A percentile compares a stretch with the other conserved stretches of the same genome.
Conservation (phyloP, 2,329 filamentous ascomycete genomes). For the Penicillium frequentans region DNA sequence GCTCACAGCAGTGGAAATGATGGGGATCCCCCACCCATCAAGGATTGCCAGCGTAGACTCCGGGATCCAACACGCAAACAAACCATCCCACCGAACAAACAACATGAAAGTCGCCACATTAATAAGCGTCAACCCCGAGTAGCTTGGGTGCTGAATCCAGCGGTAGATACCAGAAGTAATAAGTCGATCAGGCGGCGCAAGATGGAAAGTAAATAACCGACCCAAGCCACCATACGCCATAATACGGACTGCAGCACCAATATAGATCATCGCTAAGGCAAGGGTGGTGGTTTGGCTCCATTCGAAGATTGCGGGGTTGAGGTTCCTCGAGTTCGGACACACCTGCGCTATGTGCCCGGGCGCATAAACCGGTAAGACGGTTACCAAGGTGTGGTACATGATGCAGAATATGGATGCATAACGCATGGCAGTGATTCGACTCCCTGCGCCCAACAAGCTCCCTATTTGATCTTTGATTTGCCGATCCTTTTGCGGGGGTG, state of each 20-base stretch:
- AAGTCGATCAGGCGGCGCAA: conserved; percentile 49
- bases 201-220: conserved; percentile 55
- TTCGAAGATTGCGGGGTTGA: conserved; percentile 21
- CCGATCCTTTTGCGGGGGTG: conserved; percentile 6
- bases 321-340: conserved; percentile 19
- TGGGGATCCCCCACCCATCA: conserved; percentile 13
- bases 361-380: conserved; percentile 5
- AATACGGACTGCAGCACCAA: conserved; percentile 31
- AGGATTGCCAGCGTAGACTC: not conserved
- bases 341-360: conserved; percentile 7
- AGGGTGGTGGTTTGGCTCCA: conserved; percentile 21
- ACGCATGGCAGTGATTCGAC: conserved; percentile 5
- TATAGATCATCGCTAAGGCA: conserved; percentile 19
- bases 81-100: conserved; percentile 41
- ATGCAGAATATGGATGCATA: conserved; percentile 1
- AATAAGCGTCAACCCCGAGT: conserved; percentile 46
- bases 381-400: conserved; percentile 24
- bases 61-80: conserved; percentile 39
- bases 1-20: not conserved
- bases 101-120: conserved; percentile 20
- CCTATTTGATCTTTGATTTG: conserved; percentile 18
- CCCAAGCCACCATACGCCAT: conserved; percentile 49
- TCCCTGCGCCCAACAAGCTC: conserved; percentile 12
- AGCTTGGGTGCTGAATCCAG: conserved; percentile 56
- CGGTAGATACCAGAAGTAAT: conserved; percentile 51